phyloP scores from a whole-genome alignment of 106 monocot genomes.

The Phalaenopsis equestris region DNA sequence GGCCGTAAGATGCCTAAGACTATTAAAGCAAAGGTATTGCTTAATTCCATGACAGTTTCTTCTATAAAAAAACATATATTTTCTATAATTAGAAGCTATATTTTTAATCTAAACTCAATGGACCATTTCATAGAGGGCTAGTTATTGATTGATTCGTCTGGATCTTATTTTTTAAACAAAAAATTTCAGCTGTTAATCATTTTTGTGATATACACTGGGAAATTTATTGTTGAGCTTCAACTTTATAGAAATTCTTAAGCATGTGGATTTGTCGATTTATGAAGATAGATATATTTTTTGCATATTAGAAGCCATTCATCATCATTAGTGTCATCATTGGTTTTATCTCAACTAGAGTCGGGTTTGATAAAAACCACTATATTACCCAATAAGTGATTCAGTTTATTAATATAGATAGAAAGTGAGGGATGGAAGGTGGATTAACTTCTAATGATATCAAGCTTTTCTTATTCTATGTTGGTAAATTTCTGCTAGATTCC shows the following conservation, averaged over 20 bases:
- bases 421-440: too few species aligned
- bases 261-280: not conserved
- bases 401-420: not conserved
- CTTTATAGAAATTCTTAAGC: not conserved
- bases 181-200: not conserved
- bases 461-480: too few species aligned
- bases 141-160: not conserved
- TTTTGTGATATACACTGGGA: not conserved
- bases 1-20: not conserved
- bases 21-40: not conserved
- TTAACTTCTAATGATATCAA: too few species aligned
- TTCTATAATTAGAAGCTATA: not conserved
- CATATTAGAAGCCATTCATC: too few species aligned
- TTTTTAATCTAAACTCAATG: not conserved
- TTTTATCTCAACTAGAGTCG: not conserved
- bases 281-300: too few species aligned
- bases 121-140: not conserved
- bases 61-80: not conserved
- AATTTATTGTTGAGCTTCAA: not conserved
- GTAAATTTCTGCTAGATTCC: too few species aligned
- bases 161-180: not conserved
- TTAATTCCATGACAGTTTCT: not conserved
- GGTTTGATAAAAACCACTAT: not conserved
- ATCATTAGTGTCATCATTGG: too few species aligned
- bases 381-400: not conserved